Percentiles rank a stretch among this genome's conserved stretches.
Conservation (phyloP, 1,284 basidiomycete species). For the Rhodofomes roseus region DNA sequence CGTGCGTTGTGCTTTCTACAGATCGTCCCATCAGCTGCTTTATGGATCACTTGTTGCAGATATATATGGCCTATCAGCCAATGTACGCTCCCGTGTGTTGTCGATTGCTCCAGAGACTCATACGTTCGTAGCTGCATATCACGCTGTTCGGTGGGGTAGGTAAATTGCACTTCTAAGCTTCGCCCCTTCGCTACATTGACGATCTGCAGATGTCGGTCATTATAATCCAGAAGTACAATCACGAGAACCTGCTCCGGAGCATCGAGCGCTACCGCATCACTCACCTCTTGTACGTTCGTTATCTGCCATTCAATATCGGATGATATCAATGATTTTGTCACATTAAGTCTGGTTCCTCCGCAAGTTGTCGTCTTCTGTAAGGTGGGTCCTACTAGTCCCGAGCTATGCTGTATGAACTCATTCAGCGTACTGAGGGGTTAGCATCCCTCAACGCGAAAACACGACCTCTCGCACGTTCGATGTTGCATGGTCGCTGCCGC, state of each 20-base stretch:
- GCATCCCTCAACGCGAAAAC: constrained; percentile 66
- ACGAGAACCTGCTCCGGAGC: constrained; percentile 59
- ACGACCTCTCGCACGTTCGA: constrained; percentile 58
- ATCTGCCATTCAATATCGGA: constrained; percentile 5
- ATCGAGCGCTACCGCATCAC: constrained; percentile 64
- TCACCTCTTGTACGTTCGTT: constrained; percentile 50
- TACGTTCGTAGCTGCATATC: constrained; percentile 3
- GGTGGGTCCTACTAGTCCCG: too few relatives aligned
- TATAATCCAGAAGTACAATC: constrained; percentile 68
- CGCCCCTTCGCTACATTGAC: not conserved
- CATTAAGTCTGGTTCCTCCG: constrained; percentile 15
- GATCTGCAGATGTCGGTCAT: constrained; percentile 39
- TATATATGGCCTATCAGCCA: constrained; percentile 65
- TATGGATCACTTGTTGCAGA: constrained; percentile 35
- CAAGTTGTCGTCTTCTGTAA: constrained; percentile 53
- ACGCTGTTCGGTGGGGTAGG: constrained; percentile 6
- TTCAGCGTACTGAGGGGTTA: too few relatives aligned
- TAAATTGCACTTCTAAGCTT: too few relatives aligned
- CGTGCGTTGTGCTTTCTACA: too few relatives aligned
- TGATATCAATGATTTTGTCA: too few relatives aligned
- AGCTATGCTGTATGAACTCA: too few relatives aligned
- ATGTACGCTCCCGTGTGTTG: constrained; percentile 7
- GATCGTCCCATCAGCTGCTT: too few relatives aligned
- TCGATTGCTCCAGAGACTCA: not conserved
- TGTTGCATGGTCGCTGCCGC: constrained; percentile 67